phyloP scores from a whole-genome alignment of 2,329 filamentous ascomycete genomes.

The Neopestalotiopsis clavispora region DNA sequence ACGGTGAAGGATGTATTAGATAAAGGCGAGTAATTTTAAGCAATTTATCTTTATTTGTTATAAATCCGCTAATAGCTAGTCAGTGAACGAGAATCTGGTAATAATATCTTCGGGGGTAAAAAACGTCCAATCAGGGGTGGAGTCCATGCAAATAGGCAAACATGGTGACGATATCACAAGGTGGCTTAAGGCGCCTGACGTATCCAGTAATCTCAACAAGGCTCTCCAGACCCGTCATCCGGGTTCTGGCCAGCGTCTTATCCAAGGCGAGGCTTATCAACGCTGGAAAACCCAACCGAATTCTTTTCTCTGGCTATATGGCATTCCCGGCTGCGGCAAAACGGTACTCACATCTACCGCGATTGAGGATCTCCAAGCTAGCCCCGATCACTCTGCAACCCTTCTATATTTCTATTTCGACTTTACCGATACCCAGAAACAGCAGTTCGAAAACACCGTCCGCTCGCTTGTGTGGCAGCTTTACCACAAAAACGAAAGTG shows the following conservation, averaged over 20 bases:
- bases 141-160: too few relatives aligned
- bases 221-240: too few relatives aligned
- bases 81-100: too few relatives aligned
- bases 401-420: slow-evolving; percentile 42
- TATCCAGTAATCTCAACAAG: too few relatives aligned
- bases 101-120: too few relatives aligned
- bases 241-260: too few relatives aligned
- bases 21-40: neutral
- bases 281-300: slow-evolving; percentile 35
- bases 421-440: slow-evolving; percentile 43
- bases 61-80: too few relatives aligned
- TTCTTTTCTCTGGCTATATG: slow-evolving; percentile 42
- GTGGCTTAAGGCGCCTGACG: too few relatives aligned
- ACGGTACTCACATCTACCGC: slow-evolving; percentile 44
- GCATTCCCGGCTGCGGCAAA: slow-evolving; percentile 47
- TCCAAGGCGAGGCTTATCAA: too few relatives aligned
- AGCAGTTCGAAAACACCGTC: slow-evolving; percentile 37
- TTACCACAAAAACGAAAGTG: slow-evolving; percentile 23
- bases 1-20: slow-evolving; percentile 17
- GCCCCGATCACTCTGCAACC: neutral
- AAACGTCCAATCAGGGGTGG: too few relatives aligned
- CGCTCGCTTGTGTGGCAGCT: slow-evolving; percentile 43
- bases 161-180: too few relatives aligned
- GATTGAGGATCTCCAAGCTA: slow-evolving; percentile 30
- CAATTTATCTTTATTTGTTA: too few relatives aligned